A percentile compares a stretch with the other conserved stretches of the same genome.
Evolutionary conservation across 352 stramenopile genomes (phyloP).

Genomic region (Pythium pectinolyticum): DNA sequence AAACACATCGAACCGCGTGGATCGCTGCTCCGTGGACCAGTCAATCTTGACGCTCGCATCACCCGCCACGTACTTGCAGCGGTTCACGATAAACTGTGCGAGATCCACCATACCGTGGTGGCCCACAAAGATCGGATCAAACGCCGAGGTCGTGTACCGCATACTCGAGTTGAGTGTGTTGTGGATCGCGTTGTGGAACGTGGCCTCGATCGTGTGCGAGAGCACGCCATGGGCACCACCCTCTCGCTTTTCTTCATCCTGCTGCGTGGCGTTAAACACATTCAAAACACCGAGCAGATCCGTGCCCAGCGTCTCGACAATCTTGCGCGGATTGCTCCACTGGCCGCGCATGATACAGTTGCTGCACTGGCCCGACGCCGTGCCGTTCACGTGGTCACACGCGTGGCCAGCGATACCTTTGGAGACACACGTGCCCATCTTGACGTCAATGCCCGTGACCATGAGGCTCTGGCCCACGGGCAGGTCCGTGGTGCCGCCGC

Average conservation of each 20-base stretch:
- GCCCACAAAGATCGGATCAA: constrained; percentile 29
- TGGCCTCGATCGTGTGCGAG: constrained; percentile 16
- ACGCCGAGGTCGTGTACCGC: constrained; percentile 18
- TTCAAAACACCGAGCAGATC: constrained; percentile 21
- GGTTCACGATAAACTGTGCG: constrained; percentile 24
- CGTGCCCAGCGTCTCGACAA: constrained; percentile 13
- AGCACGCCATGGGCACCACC: constrained; percentile 13
- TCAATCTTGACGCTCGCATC: constrained; percentile 10
- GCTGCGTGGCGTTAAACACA: constrained; percentile 15
- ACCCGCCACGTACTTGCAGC: constrained; percentile 20
- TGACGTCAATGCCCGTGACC: constrained; percentile 12
- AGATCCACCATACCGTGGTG: constrained; percentile 31
- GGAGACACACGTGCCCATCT: constrained; percentile 19
- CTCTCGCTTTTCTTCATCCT: constrained; percentile 9
- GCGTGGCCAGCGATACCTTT: constrained; percentile 24
- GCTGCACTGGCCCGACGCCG: constrained; percentile 9
- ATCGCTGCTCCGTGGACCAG: background rate
- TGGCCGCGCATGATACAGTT: constrained; percentile 26
- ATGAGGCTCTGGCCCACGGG: constrained; percentile 6
- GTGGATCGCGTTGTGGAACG: constrained; percentile 30
- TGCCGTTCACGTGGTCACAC: constrained; percentile 22
- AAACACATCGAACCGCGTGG: constrained; percentile 19
- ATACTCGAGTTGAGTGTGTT: constrained; percentile 28
- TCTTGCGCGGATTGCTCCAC: constrained; percentile 18
- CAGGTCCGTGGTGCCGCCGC: constrained; percentile 11